Conservation (phyloP, 441 rosid species). For the Euphorbia schlechtendalii region DNA sequence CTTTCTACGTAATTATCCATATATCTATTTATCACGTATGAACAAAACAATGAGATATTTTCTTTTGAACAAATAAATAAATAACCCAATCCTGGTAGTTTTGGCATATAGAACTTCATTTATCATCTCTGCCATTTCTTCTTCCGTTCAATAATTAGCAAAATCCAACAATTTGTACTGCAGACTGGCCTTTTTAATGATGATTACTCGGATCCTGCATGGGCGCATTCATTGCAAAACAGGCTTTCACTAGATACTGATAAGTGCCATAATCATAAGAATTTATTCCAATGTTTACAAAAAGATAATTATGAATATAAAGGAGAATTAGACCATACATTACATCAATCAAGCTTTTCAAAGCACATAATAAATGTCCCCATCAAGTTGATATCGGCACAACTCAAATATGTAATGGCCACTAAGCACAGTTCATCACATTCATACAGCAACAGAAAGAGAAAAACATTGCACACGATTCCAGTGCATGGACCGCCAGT, state of each 20-base stretch:
- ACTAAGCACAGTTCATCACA: conserved; percentile 43
- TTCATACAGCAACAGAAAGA: conserved; percentile 29
- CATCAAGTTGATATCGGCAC: conserved; percentile 48
- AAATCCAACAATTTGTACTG: conserved; percentile 16
- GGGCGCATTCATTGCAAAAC: conserved; percentile 39
- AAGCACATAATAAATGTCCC: conserved; percentile 36
- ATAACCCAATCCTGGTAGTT: too few species aligned
- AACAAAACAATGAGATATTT: too few species aligned
- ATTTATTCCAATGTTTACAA: conserved; percentile 47
- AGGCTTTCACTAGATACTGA: conserved; percentile 33
- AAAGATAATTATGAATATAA: too few species aligned
- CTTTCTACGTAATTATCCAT: not conserved
- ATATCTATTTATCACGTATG: not conserved
- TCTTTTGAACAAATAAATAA: too few species aligned
- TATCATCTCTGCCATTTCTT: not conserved
- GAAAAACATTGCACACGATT: conserved; percentile 35
- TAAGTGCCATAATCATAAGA: conserved; percentile 47
- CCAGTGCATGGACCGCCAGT: conserved; percentile 31
- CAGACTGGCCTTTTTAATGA: conserved; percentile 24
- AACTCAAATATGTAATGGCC: conserved; percentile 41
- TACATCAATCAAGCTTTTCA: conserved; percentile 31
- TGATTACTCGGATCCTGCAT: conserved; percentile 23
- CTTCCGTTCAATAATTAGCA: conserved; percentile 1
- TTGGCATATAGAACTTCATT: conserved; percentile 13
- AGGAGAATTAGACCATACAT: conserved; percentile 18